Conservation (phyloP, 495 filamentous ascomycete species). For the Achaetomiella virescens region DNA sequence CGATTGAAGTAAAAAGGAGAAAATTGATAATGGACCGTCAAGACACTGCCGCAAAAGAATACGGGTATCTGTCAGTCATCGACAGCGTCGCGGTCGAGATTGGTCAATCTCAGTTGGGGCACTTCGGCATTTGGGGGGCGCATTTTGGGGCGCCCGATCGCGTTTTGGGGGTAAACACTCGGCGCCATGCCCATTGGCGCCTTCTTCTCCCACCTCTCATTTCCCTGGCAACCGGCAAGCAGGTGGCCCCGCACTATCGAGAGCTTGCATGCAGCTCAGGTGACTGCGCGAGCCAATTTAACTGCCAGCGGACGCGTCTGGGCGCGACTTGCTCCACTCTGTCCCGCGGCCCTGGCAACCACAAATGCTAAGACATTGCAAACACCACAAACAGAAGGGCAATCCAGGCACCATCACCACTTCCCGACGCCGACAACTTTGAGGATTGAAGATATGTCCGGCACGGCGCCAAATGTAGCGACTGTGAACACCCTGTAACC, state of each 20-base stretch:
- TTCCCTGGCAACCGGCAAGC: constrained; percentile 6
- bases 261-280: constrained; percentile 13
- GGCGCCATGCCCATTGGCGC: neutral
- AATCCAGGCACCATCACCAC: neutral
- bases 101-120: neutral
- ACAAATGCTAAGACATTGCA: neutral
- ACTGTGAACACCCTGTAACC: neutral
- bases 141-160: neutral
- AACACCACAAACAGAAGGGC: neutral
- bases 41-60: neutral
- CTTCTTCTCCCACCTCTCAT: neutral
- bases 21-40: neutral
- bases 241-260: neutral
- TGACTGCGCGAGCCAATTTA: constrained; percentile 25
- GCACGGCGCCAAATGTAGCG: too few relatives aligned
- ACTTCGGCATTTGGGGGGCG: too few relatives aligned
- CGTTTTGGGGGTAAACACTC: constrained; percentile 9
- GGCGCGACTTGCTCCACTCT: constrained; percentile 13
- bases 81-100: neutral
- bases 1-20: neutral
- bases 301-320: constrained; percentile 16
- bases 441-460: too few relatives aligned
- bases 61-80: neutral
- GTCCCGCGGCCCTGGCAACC: constrained; percentile 1
- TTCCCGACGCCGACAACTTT: neutral